These are phyloP conservation scores for Sporormia fimetaria DNA, from an alignment of 495 filamentous ascomycete species.

Conservation along the genomic window DNA sequence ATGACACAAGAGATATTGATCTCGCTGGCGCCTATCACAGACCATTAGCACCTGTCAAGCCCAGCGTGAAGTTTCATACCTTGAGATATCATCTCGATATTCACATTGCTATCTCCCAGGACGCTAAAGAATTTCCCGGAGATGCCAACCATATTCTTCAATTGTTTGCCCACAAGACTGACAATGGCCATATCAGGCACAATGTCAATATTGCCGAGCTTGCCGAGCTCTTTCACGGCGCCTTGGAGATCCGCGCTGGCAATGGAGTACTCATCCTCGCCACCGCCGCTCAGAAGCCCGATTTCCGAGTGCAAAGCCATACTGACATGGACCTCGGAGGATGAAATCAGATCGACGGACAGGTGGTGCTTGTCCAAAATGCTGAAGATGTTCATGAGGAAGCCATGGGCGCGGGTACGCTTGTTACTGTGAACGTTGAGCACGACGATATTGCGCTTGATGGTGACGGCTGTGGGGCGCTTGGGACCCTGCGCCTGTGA, in stretches of 20 bases:
- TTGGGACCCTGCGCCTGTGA: slow-evolving; percentile 22
- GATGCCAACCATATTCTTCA: slow-evolving; percentile 91
- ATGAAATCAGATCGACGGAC: slow-evolving; percentile 86
- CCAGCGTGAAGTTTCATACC: slow-evolving; percentile 39
- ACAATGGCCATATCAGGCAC: slow-evolving; percentile 83
- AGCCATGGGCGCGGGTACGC: slow-evolving; percentile 75
- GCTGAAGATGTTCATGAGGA: slow-evolving; percentile 81
- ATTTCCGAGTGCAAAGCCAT: slow-evolving; percentile 71
- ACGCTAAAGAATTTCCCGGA: slow-evolving; percentile 60
- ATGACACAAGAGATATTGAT: slow-evolving; percentile 99
- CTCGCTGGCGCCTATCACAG: slow-evolving; percentile 72
- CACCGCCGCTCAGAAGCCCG: slow-evolving; percentile 39
- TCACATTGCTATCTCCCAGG: slow-evolving; percentile 75
- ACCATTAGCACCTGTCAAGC: slow-evolving; percentile 20
- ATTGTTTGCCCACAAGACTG: slow-evolving; percentile 79
- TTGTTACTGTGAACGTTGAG: slow-evolving; percentile 95
- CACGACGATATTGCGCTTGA: slow-evolving; percentile 85
- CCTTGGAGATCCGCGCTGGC: slow-evolving; percentile 28
- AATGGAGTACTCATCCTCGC: slow-evolving; percentile 49
- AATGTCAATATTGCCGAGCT: slow-evolving; percentile 76
- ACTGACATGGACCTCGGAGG: slow-evolving; percentile 87
- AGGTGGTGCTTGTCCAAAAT: slow-evolving; percentile 70
- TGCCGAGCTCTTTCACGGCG: slow-evolving; percentile 48
- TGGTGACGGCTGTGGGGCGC: slow-evolving; percentile 80
- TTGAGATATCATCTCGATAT: slow-evolving; percentile 97